A percentile compares a stretch with the other conserved stretches of the same genome.
Conservation (phyloP, 140 eudicot genomes). For the Bidens hawaiensis region DNA sequence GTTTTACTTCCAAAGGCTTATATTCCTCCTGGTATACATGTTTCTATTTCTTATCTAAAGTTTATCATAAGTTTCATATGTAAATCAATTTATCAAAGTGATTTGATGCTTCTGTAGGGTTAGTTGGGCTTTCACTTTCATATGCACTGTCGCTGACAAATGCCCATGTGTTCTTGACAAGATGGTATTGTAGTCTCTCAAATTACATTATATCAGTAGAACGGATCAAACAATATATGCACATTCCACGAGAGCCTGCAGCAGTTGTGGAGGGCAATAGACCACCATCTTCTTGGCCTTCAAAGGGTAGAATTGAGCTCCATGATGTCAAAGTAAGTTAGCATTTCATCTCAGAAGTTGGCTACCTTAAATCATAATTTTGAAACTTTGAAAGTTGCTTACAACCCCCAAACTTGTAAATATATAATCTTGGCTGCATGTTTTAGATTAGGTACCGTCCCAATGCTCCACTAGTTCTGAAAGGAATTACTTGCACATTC, state of each 20-base stretch:
- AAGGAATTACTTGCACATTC: conserved; percentile 67
- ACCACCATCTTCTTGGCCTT: conserved; percentile 78
- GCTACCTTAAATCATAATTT: too few species aligned
- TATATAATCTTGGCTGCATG: not conserved
- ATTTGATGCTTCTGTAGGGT: conserved; percentile 39
- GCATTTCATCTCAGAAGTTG: not conserved
- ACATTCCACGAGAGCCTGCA: conserved; percentile 68
- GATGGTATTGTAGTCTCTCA: conserved; percentile 70
- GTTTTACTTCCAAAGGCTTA: conserved; percentile 51
- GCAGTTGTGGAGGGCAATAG: conserved; percentile 41
- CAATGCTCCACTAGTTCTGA: conserved; percentile 62
- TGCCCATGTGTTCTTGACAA: conserved; percentile 57
- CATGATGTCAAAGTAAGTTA: conserved; percentile 54
- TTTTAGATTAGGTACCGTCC: conserved; percentile 72
- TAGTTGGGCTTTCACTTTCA: conserved; percentile 84
- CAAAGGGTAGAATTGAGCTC: conserved; percentile 56
- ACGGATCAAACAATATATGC: conserved; percentile 72
- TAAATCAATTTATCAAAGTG: not conserved
- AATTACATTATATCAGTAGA: conserved; percentile 65
- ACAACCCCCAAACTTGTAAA: not conserved
- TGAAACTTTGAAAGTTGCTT: not conserved
- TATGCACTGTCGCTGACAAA: conserved; percentile 59
- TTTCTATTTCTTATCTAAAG: not conserved
- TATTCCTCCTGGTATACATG: conserved; percentile 52
- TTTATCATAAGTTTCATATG: not conserved